These are phyloP conservation scores for Penicillium sp. DNA, from an alignment of 2,329 filamentous ascomycete genomes.

Conservation along the genomic window DNA sequence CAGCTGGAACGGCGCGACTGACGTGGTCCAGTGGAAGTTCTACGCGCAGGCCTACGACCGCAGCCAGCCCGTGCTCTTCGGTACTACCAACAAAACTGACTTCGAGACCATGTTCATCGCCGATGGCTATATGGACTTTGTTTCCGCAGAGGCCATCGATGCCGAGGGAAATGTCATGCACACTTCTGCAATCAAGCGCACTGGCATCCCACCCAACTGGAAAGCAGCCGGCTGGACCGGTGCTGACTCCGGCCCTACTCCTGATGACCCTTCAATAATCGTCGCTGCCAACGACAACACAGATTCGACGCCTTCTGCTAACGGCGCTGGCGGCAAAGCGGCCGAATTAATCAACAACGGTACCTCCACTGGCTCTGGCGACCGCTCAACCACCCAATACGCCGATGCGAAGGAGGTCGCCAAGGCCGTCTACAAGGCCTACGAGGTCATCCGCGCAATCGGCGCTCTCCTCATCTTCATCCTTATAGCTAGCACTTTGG, in stretches of 20 bases:
- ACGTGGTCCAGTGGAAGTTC: conserved; percentile 36
- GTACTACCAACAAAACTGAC: conserved; percentile 28
- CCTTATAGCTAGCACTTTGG: conserved; percentile 22
- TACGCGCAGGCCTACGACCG: conserved; percentile 23
- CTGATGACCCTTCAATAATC: conserved; percentile 30
- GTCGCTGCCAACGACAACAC: conserved; percentile 17
- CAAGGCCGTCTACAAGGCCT: conserved; percentile 30
- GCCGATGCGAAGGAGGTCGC: conserved; percentile 30
- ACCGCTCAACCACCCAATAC: conserved; percentile 3
- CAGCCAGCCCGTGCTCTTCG: conserved; percentile 20
- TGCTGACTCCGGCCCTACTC: conserved; percentile 18
- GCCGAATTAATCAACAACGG: conserved; percentile 1
- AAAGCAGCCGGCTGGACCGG: conserved; percentile 30
- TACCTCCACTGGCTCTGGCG: conserved; percentile 1
- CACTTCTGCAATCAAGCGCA: conserved; percentile 27
- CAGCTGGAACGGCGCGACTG: conserved; percentile 36
- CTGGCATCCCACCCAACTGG: conserved; percentile 29
- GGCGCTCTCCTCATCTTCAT: conserved; percentile 32
- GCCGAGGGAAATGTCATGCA: conserved; percentile 19
- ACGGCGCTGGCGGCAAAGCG: conserved; percentile 4
- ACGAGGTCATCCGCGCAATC: conserved; percentile 31
- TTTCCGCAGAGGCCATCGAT: conserved; percentile 26
- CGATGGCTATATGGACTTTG: conserved; percentile 30
- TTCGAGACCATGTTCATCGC: conserved; percentile 37
- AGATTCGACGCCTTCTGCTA: background rate